These are phyloP conservation scores for Amanita muscaria DNA, from an alignment of 768 basidiomycete genomes.

Conservation along the genomic window DNA sequence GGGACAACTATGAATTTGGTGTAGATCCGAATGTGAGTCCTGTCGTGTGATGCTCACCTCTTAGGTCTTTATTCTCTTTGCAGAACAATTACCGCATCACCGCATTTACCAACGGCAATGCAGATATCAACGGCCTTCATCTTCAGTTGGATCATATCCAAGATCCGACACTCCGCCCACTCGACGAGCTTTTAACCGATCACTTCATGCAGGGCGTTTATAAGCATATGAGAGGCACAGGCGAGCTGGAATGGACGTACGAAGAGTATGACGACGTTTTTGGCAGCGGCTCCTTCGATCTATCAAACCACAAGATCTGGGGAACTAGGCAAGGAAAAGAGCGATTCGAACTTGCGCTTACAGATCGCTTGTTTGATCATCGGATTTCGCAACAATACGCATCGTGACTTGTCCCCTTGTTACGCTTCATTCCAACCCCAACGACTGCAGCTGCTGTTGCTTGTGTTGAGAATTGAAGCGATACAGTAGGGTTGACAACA, in stretches of 20 bases:
- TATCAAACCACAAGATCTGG: slow-evolving; percentile 17
- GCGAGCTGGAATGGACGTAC: slow-evolving; percentile 19
- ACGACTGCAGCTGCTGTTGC: slow-evolving; percentile 33
- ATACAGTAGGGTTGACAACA: slow-evolving; percentile 35
- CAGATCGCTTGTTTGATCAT: slow-evolving; percentile 2
- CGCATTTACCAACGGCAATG: slow-evolving; percentile 19
- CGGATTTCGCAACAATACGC: not conserved
- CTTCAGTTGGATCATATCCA: slow-evolving; percentile 20
- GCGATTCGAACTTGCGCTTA: not conserved
- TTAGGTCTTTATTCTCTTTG: not conserved
- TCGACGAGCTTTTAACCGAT: slow-evolving; percentile 23
- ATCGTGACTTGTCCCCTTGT: no score
- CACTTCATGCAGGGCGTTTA: slow-evolving; percentile 26
- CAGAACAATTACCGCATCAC: slow-evolving; percentile 24
- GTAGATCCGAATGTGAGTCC: slow-evolving; percentile 15
- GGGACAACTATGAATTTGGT: slow-evolving; percentile 18
- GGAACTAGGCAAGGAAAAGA: slow-evolving; percentile 1
- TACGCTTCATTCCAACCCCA: slow-evolving; percentile 42
- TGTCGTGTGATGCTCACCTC: not conserved
- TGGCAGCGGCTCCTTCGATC: slow-evolving; percentile 9
- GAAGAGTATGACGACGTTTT: slow-evolving; percentile 16
- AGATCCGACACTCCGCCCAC: slow-evolving; percentile 20
- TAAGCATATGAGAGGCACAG: slow-evolving; percentile 25
- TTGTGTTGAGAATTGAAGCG: slow-evolving; percentile 17
- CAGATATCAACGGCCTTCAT: slow-evolving; percentile 17